Evolutionary conservation across 768 basidiomycete genomes (phyloP).

Genomic region (Russula emetica): DNA sequence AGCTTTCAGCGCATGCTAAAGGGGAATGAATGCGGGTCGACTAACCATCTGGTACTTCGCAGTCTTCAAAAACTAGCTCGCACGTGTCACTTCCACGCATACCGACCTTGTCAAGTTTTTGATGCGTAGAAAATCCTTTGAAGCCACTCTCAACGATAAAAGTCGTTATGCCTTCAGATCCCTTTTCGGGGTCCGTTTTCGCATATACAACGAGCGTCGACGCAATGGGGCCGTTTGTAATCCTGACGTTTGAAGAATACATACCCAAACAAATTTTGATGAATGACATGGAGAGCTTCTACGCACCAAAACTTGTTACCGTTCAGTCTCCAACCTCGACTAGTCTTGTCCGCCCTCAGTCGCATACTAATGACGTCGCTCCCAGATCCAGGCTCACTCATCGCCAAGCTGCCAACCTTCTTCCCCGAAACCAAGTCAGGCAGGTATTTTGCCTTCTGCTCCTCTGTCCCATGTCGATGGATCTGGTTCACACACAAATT

Average conservation of each 20-base stretch:
- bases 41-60: constrained; percentile 81
- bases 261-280: constrained; percentile 1
- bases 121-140: constrained; percentile 81
- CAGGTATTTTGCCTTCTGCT: constrained; percentile 82
- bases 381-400: constrained; percentile 90
- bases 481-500: constrained; percentile 77
- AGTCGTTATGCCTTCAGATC: constrained; percentile 85
- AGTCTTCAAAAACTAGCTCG: constrained; percentile 88
- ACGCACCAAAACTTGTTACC: constrained; percentile 91
- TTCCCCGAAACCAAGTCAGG: constrained; percentile 73
- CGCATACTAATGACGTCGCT: constrained; percentile 97
- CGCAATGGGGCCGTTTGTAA: constrained; percentile 90
- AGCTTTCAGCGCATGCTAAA: constrained; percentile 5
- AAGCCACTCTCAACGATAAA: constrained; percentile 85
- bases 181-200: constrained; percentile 72
- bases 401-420: constrained; percentile 86
- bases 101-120: constrained; percentile 92
- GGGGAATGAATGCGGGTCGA: constrained; percentile 9
- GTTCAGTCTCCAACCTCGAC: constrained; percentile 74
- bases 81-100: constrained; percentile 97
- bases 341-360: constrained; percentile 71
- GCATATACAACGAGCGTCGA: constrained; percentile 93
- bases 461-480: constrained; percentile 74
- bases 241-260: constrained; percentile 47
- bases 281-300: background rate